These are phyloP conservation scores for Arbutus unedo DNA, from an alignment of 148 eudicot species.

Conservation along the genomic window DNA sequence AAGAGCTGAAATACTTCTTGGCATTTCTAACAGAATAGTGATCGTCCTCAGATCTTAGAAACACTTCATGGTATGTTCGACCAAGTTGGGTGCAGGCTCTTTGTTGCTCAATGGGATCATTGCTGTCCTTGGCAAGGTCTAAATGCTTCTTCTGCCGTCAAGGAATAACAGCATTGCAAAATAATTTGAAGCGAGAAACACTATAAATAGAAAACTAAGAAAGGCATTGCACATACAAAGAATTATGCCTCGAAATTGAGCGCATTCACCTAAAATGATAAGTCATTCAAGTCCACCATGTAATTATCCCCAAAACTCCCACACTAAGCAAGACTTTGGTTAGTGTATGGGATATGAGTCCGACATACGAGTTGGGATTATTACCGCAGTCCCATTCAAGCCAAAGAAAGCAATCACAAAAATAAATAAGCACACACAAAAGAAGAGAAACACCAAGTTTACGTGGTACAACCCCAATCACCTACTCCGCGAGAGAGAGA, in stretches of 20 bases:
- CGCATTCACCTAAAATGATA: neutral
- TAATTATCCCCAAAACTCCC: neutral
- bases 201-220: neutral
- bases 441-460: no score
- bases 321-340: neutral
- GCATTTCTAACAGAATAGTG: constrained; percentile 72
- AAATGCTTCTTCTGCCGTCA: constrained; percentile 75
- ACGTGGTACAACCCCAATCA: no score
- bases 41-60: constrained; percentile 56
- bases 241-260: neutral
- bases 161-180: neutral
- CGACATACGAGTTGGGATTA: neutral
- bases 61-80: constrained; percentile 89
- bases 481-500: no score
- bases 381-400: no score
- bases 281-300: neutral
- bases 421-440: no score
- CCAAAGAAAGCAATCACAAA: no score
- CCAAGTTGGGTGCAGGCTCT: constrained; percentile 97
- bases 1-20: constrained; percentile 63
- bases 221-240: neutral
- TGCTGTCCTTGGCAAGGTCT: constrained; percentile 65
- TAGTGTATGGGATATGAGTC: neutral
- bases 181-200: neutral
- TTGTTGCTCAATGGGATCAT: constrained; percentile 87